Base-by-base conservation (phyloP, 108 stramenopile species). In the Discostella stelligeroides region DNA sequence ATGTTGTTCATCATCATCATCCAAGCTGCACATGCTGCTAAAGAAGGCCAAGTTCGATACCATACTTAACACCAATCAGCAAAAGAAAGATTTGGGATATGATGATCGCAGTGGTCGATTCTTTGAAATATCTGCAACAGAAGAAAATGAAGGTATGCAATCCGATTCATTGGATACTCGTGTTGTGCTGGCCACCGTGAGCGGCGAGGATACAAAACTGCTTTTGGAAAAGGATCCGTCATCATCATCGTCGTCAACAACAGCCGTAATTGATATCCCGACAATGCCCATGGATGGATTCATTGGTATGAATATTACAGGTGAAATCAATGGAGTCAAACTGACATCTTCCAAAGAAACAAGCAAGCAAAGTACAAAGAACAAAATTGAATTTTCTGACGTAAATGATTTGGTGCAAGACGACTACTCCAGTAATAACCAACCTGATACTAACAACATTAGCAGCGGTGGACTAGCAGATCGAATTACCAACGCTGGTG, bases 401-500 rank as follows among this genome's bases (percentile, higher is more conserved):
- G 48, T 58, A 30, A 47, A 17, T 2, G 12, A 37, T 23, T 1
- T 49, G 9, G 10, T 23, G 63, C 20, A 62, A 61, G 51, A 79
- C 55, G 46, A 78, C 18, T 18, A 50, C 51, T 34, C 34, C 34
- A 34, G 6, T 34, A 34, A 3, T 34, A 34, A 5, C 34, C 3
- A 34, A 34, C 34, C 34, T 3, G 34, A 6, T 34, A 34, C 34
- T 6, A 34, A 6, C 34, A 34, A 6, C 34, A 34, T 3, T 6
- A 34, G 34, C 6, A 8, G 27, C 53, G 28, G n/a, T 15, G 53
- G 42, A 15, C 64, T 92, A 14, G 74, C 72, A 2, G 81, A 84
- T 53, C 75, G 82, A n/a, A 70, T 90, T 15, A 55, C 86, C 46
- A 89, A 75, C 72, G 87, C 88, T 0, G 92, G 89, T 12, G 78